Evolutionary conservation across 371 early-diverging fungal species (phyloP).

Genomic region (Rhizopus stolonifer): DNA sequence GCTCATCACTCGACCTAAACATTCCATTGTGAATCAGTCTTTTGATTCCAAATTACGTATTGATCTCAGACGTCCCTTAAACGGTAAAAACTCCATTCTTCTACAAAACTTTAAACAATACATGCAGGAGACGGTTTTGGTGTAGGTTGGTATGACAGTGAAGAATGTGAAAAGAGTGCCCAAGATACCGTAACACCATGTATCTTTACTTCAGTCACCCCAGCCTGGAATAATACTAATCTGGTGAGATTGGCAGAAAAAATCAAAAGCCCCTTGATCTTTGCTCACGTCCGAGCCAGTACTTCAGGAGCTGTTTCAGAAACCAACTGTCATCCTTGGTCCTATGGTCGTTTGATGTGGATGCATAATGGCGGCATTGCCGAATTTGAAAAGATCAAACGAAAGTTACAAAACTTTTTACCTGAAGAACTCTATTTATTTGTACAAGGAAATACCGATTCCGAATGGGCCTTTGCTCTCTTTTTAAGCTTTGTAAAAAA

Average conservation of each 20-base stretch:
- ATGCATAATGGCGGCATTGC: constrained; percentile 88
- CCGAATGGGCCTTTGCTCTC: constrained; percentile 85
- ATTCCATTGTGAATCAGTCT: constrained; percentile 84
- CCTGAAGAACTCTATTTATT: constrained; percentile 69
- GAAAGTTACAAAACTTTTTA: constrained; percentile 63
- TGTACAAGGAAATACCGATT: constrained; percentile 84
- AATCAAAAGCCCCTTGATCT: constrained; percentile 74
- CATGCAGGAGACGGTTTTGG: constrained; percentile 91
- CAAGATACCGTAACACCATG: constrained; percentile 61
- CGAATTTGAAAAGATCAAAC: constrained; percentile 72
- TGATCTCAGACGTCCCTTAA: constrained; percentile 64
- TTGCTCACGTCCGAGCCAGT: constrained; percentile 87
- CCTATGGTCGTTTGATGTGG: constrained; percentile 79
- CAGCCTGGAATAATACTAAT: constrained; percentile 87
- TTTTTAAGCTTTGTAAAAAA: constrained; percentile 69
- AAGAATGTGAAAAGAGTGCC: constrained; percentile 27
- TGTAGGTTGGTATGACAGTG: constrained; percentile 77
- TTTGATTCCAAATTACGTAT: constrained; percentile 71
- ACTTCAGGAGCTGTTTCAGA: constrained; percentile 80
- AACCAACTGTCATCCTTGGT: constrained; percentile 82
- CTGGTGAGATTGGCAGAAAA: constrained; percentile 79
- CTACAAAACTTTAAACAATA: too few relatives aligned
- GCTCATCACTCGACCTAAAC: constrained; percentile 74
- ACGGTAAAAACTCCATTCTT: too few relatives aligned
- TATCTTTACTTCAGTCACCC: constrained; percentile 84